Evolutionary conservation across 352 stramenopile species (phyloP), one percentile per base, ranked within the genome.

Genomic region (Globisporangium middletonii): DNA sequence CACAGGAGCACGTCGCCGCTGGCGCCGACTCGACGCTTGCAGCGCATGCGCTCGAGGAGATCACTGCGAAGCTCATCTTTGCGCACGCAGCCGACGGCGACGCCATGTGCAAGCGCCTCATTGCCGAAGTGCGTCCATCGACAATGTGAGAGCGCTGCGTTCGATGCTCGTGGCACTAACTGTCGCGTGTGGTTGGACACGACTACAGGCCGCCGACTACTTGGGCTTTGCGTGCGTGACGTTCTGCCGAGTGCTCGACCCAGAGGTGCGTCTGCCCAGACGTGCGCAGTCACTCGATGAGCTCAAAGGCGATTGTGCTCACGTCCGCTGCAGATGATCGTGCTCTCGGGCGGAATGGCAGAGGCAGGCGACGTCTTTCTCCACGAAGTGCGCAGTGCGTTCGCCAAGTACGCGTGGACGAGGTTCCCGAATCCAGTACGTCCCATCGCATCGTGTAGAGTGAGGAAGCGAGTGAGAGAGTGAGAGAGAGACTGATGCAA

Each of bases 161-260:
- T 13, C 13, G 3, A 23, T 37, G n/a, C 19, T 38, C 19, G 49
- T 18, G 19, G 1, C 19, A 35, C 54, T 46, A 1, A 50, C 60
- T 3, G 33, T 54, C 0, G 18, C 53, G 37, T 28, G 13, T 63
- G 48, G 42, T n/a, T 38, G 42, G 8, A 30, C 42, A 19, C 27
- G 16, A 4, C 35, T 19, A 50, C 50, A 93, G 76, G 81, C 77
- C 23, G 84, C 82, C 6, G 84, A 94, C 56, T 92, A 87, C 55
- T 65, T 94, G 51, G 84, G 84, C 37, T 89, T 92, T 60, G 84
- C 84, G 13, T 94, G 82, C 45, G 84, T 94, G 28, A 90, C 68
- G 18, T 89, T 92, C 38, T 86, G 75, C 45, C 75, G 84, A 50
- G 84, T 79, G 41, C 57, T 94, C 23, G 82, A 94, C 57, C 79